These are phyloP conservation scores for Wickerhamomyces hampshirensis DNA, from an alignment of 805 yeast genomes.

Conservation along the genomic window DNA sequence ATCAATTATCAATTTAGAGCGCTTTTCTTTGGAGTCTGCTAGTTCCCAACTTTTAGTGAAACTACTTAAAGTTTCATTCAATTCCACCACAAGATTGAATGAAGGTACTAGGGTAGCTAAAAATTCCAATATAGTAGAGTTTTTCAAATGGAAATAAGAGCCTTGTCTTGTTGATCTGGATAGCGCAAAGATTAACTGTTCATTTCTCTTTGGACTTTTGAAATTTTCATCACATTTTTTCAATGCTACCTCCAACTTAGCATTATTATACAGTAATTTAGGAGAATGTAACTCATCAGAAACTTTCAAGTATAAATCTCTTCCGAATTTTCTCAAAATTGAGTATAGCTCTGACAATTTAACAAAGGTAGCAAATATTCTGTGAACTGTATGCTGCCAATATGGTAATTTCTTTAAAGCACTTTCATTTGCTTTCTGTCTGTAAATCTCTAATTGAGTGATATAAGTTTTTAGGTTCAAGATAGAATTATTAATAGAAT, in stretches of 20 bases:
- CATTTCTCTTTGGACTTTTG: conserved; percentile 36
- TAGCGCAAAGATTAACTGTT: conserved; percentile 37
- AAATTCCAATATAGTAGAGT: conserved; percentile 31
- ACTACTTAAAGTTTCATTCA: conserved; percentile 6
- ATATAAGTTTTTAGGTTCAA: conserved; percentile 18
- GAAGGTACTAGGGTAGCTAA: conserved; percentile 7
- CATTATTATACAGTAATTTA: conserved; percentile 28
- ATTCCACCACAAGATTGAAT: conserved; percentile 5
- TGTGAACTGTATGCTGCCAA: conserved; percentile 40
- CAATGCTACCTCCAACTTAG: conserved; percentile 25
- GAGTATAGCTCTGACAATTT: conserved; percentile 40
- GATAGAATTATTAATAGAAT: conserved; percentile 22
- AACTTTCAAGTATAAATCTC: conserved; percentile 36
- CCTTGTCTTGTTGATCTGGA: conserved; percentile 37
- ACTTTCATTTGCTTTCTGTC: conserved; percentile 16
- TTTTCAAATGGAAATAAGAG: conserved; percentile 28
- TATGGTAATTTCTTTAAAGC: conserved; percentile 29
- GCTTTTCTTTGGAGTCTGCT: conserved; percentile 8
- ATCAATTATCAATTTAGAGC: conserved; percentile 4
- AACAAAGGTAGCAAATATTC: conserved; percentile 33
- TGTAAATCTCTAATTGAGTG: conserved; percentile 24
- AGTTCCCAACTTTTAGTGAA: conserved; percentile 19
- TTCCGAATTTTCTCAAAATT: conserved; percentile 35
- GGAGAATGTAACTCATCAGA: conserved; percentile 35
- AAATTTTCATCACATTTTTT: conserved; percentile 33